These are phyloP conservation scores for Microthyrium microscopicum DNA, from an alignment of 2,329 filamentous ascomycete genomes.

Conservation along the genomic window DNA sequence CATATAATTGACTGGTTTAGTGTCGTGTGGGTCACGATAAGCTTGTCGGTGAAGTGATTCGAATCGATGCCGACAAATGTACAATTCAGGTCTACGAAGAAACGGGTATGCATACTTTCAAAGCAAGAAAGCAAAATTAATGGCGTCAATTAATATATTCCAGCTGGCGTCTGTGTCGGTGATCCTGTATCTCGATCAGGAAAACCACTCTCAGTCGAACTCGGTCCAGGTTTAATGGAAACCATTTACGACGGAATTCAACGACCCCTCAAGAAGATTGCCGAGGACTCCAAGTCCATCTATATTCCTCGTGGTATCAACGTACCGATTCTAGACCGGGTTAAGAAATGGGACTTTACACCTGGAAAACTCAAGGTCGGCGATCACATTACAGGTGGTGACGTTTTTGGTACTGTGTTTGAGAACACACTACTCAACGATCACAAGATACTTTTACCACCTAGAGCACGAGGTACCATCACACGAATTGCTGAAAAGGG, in stretches of 20 bases:
- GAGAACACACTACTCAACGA: conserved; percentile 91
- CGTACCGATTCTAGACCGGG: conserved; percentile 71
- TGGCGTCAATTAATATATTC: conserved; percentile 6
- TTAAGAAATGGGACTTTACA: conserved; percentile 93
- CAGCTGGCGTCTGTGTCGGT: conserved; percentile 87
- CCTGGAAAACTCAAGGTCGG: conserved; percentile 75
- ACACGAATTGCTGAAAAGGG: conserved; percentile 81
- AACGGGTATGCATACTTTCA: conserved; percentile 51
- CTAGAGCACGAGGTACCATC: conserved; percentile 78
- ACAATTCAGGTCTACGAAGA: conserved; percentile 99
- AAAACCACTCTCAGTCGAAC: conserved; percentile 93
- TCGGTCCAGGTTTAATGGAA: conserved; percentile 92
- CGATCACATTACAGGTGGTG: conserved; percentile 91
- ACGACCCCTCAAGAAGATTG: conserved; percentile 75
- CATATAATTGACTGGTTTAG: conserved; percentile 25
- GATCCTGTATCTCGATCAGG: conserved; percentile 82
- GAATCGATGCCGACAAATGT: conserved; percentile 87
- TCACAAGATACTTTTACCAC: conserved; percentile 85
- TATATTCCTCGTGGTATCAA: conserved; percentile 94
- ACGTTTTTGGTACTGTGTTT: conserved; percentile 86
- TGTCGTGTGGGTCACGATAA: conserved; percentile 84
- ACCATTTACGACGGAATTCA: conserved; percentile 99
- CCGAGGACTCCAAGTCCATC: conserved; percentile 64
- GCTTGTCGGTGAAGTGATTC: conserved; percentile 93
- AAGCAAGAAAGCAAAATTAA: no score